phyloP scores from a whole-genome alignment of 345 rosid species.

The Rhizophora mangle region DNA sequence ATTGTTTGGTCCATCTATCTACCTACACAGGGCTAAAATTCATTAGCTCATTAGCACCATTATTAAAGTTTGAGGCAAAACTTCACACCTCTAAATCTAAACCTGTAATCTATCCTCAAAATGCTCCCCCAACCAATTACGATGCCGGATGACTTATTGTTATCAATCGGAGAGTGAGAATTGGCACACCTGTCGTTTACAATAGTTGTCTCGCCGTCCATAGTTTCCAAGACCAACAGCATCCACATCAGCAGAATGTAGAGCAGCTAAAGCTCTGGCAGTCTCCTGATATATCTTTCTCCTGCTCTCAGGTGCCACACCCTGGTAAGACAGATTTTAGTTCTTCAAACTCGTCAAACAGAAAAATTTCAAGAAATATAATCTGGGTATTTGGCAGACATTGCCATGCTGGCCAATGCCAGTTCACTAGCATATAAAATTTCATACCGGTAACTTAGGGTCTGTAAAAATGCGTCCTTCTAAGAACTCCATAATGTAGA shows the following conservation, averaged over 20 bases:
- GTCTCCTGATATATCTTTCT: slow-evolving; percentile 62
- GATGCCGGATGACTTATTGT: not conserved
- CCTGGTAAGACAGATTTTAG: slow-evolving; percentile 38
- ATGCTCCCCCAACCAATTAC: not conserved
- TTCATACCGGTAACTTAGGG: slow-evolving; percentile 58
- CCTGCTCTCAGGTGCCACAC: slow-evolving; percentile 58
- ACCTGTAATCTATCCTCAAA: not conserved
- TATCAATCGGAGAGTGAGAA: not conserved
- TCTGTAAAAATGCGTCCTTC: slow-evolving; percentile 87
- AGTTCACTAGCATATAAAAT: not conserved
- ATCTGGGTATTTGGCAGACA: not conserved
- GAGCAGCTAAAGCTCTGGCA: slow-evolving; percentile 70
- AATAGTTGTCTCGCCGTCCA: slow-evolving; percentile 75
- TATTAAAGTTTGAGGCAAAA: not conserved
- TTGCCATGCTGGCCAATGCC: not conserved
- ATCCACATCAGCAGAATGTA: slow-evolving; percentile 75
- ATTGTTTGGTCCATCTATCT: slow-evolving; percentile 93
- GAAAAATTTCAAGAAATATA: not conserved
- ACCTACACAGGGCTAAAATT: slow-evolving; percentile 38
- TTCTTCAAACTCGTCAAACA: not conserved
- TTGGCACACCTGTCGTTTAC: slow-evolving; percentile 69
- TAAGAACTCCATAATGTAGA: slow-evolving; percentile 94
- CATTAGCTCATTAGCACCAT: slow-evolving; percentile 8
- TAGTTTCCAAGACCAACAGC: slow-evolving; percentile 73
- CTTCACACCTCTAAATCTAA: not conserved